A percentile compares a stretch with the other conserved stretches of the same genome.
Conservation (phyloP, 2,329 filamentous ascomycete genomes). For the Hymenoscyphus fructigenus region DNA sequence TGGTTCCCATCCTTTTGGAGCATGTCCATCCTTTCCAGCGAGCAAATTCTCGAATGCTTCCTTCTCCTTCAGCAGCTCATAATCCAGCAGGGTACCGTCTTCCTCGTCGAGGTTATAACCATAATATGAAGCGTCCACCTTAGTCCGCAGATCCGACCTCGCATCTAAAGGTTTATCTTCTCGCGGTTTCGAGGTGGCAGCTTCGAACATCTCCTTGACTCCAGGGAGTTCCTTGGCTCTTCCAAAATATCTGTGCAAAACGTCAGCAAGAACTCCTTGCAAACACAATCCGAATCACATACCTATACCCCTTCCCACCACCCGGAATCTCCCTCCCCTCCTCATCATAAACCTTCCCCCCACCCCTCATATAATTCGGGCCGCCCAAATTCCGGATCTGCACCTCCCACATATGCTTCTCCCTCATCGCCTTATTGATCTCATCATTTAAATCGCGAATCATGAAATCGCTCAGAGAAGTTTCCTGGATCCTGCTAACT, state of each 20-base stretch:
- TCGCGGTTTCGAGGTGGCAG: slow-evolving; percentile 58
- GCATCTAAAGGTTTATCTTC: slow-evolving; percentile 63
- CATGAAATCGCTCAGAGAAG: slow-evolving; percentile 90
- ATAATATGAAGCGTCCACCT: slow-evolving; percentile 93
- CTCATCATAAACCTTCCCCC: slow-evolving; percentile 51
- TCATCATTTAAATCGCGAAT: slow-evolving; percentile 98
- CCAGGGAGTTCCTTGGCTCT: slow-evolving; percentile 86
- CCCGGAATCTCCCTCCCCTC: slow-evolving; percentile 56
- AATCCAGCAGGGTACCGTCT: slow-evolving; percentile 74
- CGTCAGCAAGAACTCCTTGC: slow-evolving; percentile 14
- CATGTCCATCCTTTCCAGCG: slow-evolving; percentile 53
- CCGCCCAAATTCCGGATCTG: slow-evolving; percentile 95
- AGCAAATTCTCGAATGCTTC: slow-evolving; percentile 73
- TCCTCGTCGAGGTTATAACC: slow-evolving; percentile 93
- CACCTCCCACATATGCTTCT: slow-evolving; percentile 99
- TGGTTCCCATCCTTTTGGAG: slow-evolving; percentile 74
- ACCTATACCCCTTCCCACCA: slow-evolving; percentile 87
- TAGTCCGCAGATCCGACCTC: slow-evolving; percentile 67
- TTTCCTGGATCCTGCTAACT: slow-evolving; percentile 92
- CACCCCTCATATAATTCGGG: slow-evolving; percentile 74
- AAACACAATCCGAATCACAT: slow-evolving; percentile 52
- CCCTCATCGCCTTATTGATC: slow-evolving; percentile 98
- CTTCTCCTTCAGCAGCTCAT: slow-evolving; percentile 80
- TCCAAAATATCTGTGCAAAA: slow-evolving; percentile 81
- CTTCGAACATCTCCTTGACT: slow-evolving; percentile 94